Evolutionary conservation across 129 eudicot genomes (phyloP).

Genomic region (Artemisia annua): DNA sequence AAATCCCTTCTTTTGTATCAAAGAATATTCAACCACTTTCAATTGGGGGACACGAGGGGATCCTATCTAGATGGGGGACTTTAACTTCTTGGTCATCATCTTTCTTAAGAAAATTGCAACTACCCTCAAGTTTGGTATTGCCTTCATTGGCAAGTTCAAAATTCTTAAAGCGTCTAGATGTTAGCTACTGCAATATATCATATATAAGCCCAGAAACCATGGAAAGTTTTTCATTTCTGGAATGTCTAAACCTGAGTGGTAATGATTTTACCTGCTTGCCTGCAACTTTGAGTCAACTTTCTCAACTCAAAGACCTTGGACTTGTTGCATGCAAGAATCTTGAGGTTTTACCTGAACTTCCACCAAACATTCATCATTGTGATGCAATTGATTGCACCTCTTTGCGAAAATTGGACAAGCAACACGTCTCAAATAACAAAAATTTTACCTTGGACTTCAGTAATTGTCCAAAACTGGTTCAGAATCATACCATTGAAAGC

Average conservation of each 20-base stretch:
- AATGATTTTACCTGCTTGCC: slow-evolving; percentile 21
- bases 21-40: background rate
- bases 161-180: background rate
- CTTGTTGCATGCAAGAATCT: slow-evolving; percentile 4
- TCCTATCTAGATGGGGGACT: background rate
- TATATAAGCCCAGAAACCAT: slow-evolving; percentile 1
- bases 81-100: background rate
- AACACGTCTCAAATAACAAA: background rate
- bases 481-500: background rate
- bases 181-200: background rate
- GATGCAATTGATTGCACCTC: slow-evolving; percentile 17
- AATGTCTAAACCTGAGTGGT: background rate
- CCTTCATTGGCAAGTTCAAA: slow-evolving; percentile 1
- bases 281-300: slow-evolving; percentile 2
- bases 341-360: slow-evolving; percentile 10
- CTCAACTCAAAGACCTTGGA: background rate
- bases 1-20: background rate
- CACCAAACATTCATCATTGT: slow-evolving; percentile 13
- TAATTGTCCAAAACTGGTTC: slow-evolving; percentile 12
- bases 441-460: background rate
- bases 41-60: background rate
- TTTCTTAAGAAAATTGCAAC: background rate
- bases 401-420: slow-evolving; percentile 1
- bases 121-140: background rate
- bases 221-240: background rate